Evolutionary conservation across 179 eudicot genomes (phyloP).

Genomic region (Beta lomatogona): DNA sequence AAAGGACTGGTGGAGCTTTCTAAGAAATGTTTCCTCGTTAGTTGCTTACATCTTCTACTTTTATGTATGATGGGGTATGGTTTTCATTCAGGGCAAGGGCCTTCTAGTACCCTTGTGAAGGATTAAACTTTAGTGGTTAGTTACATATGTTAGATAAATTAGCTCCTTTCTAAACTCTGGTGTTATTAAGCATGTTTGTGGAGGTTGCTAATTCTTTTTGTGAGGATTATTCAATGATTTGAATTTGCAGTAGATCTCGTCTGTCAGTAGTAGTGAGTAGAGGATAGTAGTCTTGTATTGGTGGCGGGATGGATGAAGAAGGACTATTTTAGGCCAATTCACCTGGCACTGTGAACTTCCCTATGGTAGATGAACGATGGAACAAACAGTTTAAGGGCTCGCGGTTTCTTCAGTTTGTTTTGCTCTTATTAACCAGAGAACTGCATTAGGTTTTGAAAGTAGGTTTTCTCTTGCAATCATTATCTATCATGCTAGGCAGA

Average conservation of each 20-base stretch:
- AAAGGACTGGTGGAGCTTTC: background rate
- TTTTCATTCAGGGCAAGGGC: background rate
- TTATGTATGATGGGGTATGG: background rate
- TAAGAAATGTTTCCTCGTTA: background rate
- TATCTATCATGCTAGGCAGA: background rate
- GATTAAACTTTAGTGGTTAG: background rate
- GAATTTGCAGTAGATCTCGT: background rate
- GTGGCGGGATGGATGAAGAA: background rate
- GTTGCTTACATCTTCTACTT: background rate
- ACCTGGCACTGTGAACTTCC: background rate
- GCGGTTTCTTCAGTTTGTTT: background rate
- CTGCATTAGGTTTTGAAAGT: background rate
- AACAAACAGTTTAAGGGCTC: background rate
- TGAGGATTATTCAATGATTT: background rate
- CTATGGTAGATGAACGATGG: background rate
- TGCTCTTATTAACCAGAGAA: background rate
- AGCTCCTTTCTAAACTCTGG: background rate
- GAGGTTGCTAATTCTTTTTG: background rate
- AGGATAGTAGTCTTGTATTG: background rate
- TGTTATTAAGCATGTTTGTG: background rate
- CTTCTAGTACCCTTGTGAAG: background rate
- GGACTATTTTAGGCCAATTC: background rate
- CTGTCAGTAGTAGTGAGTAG: background rate
- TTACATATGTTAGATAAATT: background rate
- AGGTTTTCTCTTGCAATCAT: background rate